Conservation (phyloP, 345 rosid genomes). For the Gossypium turneri region DNA sequence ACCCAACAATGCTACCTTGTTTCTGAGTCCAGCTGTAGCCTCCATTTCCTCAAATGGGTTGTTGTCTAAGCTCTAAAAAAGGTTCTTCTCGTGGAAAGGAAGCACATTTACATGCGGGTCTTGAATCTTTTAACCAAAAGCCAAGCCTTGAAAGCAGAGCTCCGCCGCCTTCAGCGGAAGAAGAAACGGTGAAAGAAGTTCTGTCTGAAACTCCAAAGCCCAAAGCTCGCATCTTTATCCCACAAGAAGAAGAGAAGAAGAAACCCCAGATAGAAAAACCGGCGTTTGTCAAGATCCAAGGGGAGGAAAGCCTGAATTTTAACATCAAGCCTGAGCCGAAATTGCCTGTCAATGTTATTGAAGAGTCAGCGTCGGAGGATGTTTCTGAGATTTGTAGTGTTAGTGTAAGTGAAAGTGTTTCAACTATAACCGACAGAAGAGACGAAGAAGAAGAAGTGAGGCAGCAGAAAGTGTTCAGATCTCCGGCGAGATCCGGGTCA, state of each 20-base stretch:
- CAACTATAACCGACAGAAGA: constrained; percentile 38
- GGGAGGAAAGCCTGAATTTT: constrained; percentile 3
- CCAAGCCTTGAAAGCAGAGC: constrained; percentile 33
- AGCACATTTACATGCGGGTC: constrained; percentile 11
- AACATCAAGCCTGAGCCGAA: constrained; percentile 11
- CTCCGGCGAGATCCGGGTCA: constrained; percentile 48
- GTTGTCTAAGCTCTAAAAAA: constrained; percentile 49
- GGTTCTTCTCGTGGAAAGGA: constrained; percentile 18
- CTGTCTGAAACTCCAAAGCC: constrained; percentile 55
- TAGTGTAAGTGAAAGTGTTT: constrained; percentile 59
- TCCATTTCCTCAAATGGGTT: constrained; percentile 50
- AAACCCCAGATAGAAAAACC: constrained; percentile 12
- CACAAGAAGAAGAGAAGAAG: constrained; percentile 15
- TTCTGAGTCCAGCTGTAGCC: background rate
- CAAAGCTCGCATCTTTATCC: constrained; percentile 12
- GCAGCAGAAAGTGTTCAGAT: constrained; percentile 37
- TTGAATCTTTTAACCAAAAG: constrained; percentile 16
- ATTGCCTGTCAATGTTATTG: constrained; percentile 2
- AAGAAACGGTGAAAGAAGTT: constrained; percentile 80
- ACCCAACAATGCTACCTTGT: constrained; percentile 2
- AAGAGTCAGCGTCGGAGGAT: constrained; percentile 44
- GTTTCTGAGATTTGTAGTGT: constrained; percentile 66
- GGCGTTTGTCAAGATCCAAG: constrained; percentile 27
- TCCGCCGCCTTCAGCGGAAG: constrained; percentile 50
- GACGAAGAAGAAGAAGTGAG: constrained; percentile 40